These are phyloP conservation scores for Cyberlindnera xishuangbannaensis DNA, from an alignment of 805 yeast species.

Conservation along the genomic window DNA sequence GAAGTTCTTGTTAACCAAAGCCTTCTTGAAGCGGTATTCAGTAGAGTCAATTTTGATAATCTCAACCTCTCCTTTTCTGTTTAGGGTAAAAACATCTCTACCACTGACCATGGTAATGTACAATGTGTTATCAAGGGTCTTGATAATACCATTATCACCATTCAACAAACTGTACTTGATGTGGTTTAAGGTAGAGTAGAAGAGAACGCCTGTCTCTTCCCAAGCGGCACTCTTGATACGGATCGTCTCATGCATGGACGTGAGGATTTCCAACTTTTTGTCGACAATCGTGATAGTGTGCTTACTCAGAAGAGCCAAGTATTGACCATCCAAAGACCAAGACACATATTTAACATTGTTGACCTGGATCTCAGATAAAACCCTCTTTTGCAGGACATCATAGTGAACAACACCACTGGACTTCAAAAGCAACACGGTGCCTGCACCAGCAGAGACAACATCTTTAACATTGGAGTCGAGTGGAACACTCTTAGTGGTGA, in stretches of 20 bases:
- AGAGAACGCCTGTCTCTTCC: constrained; percentile 90
- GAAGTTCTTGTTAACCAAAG: constrained; percentile 84
- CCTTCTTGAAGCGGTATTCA: constrained; percentile 93
- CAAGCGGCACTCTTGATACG: constrained; percentile 95
- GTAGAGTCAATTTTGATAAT: constrained; percentile 84
- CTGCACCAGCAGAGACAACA: constrained; percentile 75
- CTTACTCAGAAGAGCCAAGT: constrained; percentile 82
- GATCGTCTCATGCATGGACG: constrained; percentile 92
- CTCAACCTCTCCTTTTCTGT: constrained; percentile 81
- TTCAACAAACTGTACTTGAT: constrained; percentile 88
- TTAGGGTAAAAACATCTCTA: constrained; percentile 69
- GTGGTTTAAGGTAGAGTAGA: constrained; percentile 93
- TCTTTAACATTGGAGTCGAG: constrained; percentile 64
- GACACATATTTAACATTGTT: constrained; percentile 80
- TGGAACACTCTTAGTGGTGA: constrained; percentile 75
- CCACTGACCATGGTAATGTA: constrained; percentile 73
- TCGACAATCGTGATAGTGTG: constrained; percentile 89
- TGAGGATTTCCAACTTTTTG: constrained; percentile 67
- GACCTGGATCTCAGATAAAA: constrained; percentile 59
- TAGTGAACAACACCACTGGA: constrained; percentile 67
- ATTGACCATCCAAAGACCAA: constrained; percentile 86
- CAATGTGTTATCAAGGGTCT: constrained; percentile 83
- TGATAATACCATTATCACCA: constrained; percentile 93
- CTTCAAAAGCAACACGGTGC: constrained; percentile 73
- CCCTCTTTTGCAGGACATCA: constrained; percentile 91